Evolutionary conservation across 345 rosid species (phyloP), one percentile per base, ranked within the genome.

Genomic region (Salix arbutifolia): DNA sequence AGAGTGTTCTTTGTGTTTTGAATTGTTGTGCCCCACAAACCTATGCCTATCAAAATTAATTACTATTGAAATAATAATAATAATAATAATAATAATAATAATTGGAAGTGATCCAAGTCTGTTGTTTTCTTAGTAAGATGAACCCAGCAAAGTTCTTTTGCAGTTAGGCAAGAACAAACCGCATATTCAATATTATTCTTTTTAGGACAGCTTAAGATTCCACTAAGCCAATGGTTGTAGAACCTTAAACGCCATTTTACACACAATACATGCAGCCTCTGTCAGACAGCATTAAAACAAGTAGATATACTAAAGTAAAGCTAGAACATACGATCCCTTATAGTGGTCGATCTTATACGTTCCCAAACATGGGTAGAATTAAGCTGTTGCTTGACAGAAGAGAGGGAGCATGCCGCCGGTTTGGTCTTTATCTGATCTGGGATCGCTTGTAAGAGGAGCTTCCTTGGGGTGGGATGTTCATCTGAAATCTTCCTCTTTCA

Each of bases 361-460:
- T 30, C 68, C 68, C 38, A 28, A 14, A 30, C 68, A 37, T 66
- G 40, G 44, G 23, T 35, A 66, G 38, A 18, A 8, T 10, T 60
- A 65, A 46, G 40, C 13, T 60, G 16, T 25, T 5, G 19, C 79
- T 40, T 85, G 94, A 93, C 94, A 91, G 96, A 93, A 90, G 96
- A 93, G 93, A 91, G 96, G 84, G 92, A 93, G 92, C 97, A 77
- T 28, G 77, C 42, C 16, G 56, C 13, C 30, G 19, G 26, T 17
- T 60, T 58, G 30, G 52, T 61, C 23, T 84, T 88, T 65, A 91
- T 89, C 90, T 84, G 82, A 89, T 74, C 48, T 85, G 85, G 74
- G 83, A 79, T 69, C 80, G 85, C 70, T 81, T 85, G 78, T 58
- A 83, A 52, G 79, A 42, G 18, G 85, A 71, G 78, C 76, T 84